Evolutionary conservation across 441 rosid species (phyloP), one percentile per base, ranked within the genome.

Genomic region (Erodium moschatum): DNA sequence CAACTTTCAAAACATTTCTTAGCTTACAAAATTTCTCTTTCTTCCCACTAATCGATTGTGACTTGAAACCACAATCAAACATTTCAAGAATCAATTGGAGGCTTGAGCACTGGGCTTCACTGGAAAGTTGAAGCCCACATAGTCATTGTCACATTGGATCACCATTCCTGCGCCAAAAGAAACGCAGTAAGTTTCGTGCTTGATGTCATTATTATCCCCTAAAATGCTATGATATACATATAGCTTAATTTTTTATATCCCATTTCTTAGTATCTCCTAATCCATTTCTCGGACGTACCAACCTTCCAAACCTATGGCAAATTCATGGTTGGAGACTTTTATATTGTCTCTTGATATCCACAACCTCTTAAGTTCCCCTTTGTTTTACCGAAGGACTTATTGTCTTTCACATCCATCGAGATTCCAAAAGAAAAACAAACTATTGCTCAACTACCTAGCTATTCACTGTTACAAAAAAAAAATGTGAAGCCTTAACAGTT

Each of bases 11-110:
- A 46, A 46, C 27, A 24, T 24, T 24, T 24, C 27, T 24, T 24
- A 24, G 15, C 98, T 89, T 18, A 38, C 44, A 38, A 38, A 38
- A 24, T 38, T 38, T 5, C 44, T 38, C 8, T 38, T 80, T 83
- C 54, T 86, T 88, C 72, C 92, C 98, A 64, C 87, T 87, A 19
- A 87, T 89, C 74, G 84, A 89, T 77, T 83, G 81, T 38, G 9
- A 38, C 44, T 38, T 38, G 9, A 38, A 38, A 38, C 44, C 44
- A 70, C 82, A 79, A 56, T 84, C 91, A 72, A 86, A 85, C 88
- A 88, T 82, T 79, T 79, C 83, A 76, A 72, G 64, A 73, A 70
- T 65, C 13, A 67, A 76, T 77, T 74, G 67, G 66, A 67, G 52
- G 54, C 58, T 38, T 9, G 44, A 38, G 9, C 9, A 38, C 9